These are phyloP conservation scores for Auriculariales sp. DNA, from an alignment of 768 basidiomycete genomes.

Conservation along the genomic window DNA sequence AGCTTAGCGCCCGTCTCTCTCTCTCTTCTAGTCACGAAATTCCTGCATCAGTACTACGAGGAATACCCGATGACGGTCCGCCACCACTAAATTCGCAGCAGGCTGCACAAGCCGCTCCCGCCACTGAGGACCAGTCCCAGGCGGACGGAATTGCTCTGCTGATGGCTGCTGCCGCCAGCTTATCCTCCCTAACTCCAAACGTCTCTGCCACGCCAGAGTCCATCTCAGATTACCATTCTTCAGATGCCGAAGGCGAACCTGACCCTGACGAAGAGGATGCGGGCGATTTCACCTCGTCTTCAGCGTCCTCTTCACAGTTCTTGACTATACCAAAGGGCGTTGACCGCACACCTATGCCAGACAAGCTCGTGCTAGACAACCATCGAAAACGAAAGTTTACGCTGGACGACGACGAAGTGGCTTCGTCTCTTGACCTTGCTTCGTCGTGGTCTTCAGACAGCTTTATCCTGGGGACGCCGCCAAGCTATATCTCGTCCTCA, in stretches of 20 bases:
- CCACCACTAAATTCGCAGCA: no score
- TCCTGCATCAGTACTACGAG: background rate
- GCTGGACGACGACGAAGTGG: background rate
- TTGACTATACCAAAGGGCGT: background rate
- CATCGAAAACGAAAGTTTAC: background rate
- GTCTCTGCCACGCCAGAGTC: conserved; percentile 8
- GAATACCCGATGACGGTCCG: background rate
- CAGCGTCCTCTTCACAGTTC: background rate
- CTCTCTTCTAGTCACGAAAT: background rate
- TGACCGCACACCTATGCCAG: background rate
- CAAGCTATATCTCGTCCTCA: background rate
- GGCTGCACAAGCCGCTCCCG: no score
- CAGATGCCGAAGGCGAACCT: background rate
- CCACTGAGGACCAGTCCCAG: background rate
- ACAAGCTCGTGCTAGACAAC: background rate
- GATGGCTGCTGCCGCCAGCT: background rate
- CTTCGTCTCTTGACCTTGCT: background rate
- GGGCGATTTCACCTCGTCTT: background rate
- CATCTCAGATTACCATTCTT: conserved; percentile 9
- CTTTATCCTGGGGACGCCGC: background rate
- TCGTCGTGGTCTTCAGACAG: conserved; percentile 1
- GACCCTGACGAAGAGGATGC: background rate
- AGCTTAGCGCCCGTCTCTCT: background rate
- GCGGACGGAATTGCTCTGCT: background rate
- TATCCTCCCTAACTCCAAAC: background rate